Base-by-base conservation (phyloP, 192 early-diverging fungal genomes). In the Coemansia sp. region DNA sequence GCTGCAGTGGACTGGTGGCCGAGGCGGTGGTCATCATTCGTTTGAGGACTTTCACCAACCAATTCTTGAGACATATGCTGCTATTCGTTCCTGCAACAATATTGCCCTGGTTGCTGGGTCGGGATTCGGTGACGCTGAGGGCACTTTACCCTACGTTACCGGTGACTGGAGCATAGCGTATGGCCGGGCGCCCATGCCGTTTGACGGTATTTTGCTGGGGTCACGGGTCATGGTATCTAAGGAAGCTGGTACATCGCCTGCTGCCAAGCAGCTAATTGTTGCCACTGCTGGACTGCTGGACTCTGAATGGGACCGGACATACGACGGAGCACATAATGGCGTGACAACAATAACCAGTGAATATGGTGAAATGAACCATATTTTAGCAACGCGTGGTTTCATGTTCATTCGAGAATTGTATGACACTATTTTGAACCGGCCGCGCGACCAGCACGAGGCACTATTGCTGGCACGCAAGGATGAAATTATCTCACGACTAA, bases 1-100 rank as follows among this genome's bases (percentile, higher is more conserved):
- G 51, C 82, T 96, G 57, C 93, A 98, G 77, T 98, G 95, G 95
- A 98, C 95, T 18, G 94, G 95, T 80, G 95, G 95, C 24, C 88
- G 94, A 62, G 94, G 88, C 37, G 96, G 94, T 68, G 96, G 96
- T 16, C 96, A 98, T 75, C 94, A 98, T 86, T 93, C 90, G 65
- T 96, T 90, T 62, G 96, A 96, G 81, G 93, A 98, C 81, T 91
- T 95, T 74, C 93, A 96, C 75, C 85, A 87, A 66, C 94, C 94
- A 48, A 89, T 98, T 63, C 69, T 98, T 6, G 65, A 80, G 35
- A 80, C 93, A 0, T 97, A 81, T 14, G 49, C 65, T 0, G 32
- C 61, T 0, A 90, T 98, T 51, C 87, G 96, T 66, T 82, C 88
- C 4, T 86, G 86, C 37, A 22, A 71, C 52, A 96, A 98, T 72